Base-by-base conservation (phyloP, 1,139 yeast genomes). In the Nematodospora anomalae region DNA sequence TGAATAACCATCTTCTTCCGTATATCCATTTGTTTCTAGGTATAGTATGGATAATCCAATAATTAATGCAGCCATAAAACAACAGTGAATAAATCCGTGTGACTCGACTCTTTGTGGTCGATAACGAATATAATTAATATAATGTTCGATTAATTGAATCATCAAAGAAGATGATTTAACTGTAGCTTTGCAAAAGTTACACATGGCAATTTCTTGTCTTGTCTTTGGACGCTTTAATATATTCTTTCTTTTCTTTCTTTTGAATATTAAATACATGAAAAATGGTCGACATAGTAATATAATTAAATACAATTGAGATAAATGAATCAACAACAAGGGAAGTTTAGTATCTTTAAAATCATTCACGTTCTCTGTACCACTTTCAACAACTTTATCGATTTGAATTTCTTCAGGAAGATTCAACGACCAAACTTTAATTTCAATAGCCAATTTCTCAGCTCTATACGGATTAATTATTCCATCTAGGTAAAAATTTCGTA, bases 211-310 rank as follows among this genome's bases (percentile, higher is more conserved):
- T 26, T 45, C 46, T 23, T 40, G 44, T 20, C 42, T 27, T 10
- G 41, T 40, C 35, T 37, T 43, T 9, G 38, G 37, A 18, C 38
- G 26, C 15, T 38, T 41, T 3, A 23, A 7, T 8, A 35, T 16
- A 10, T 27, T 16, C 16, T 30, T 31, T 11, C 26, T 32, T 15
- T 26, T 33, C 15, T 33, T 36, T 15, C 35, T 34, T 10, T 31
- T 32, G 18, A 41, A 41, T 11, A 39, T 33, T 4, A 45, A 21
- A 28, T 41, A 64, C 49, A 67, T 62, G 49, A 67, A 66, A 42
- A 71, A 71, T n/a, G 77, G 76, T 16, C 74, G 58, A 24, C 73
- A 57, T 16, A 71, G 52, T 15, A 71, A 45, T 32, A 67, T 59
- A 15, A 69, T 60, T 3, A 68, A 64, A 47, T 65, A 62, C 18